phyloP scores from a whole-genome alignment of 176 grass and related monocot species.

The Triticum dicoccoides region DNA sequence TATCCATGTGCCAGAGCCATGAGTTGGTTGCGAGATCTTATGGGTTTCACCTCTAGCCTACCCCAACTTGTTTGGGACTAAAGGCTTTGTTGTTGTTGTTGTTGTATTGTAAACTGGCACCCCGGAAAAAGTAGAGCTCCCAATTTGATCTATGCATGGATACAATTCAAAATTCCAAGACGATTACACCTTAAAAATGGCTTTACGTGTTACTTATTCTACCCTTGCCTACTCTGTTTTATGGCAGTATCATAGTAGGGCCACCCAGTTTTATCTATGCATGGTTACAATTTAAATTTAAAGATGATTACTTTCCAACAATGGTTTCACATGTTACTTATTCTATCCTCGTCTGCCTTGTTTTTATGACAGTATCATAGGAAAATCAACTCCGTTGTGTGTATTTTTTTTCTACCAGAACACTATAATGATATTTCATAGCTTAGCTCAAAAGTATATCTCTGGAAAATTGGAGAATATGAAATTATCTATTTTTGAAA shows the following conservation, averaged over 20 bases:
- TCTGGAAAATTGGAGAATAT: background rate
- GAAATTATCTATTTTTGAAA: background rate
- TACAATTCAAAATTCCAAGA: background rate
- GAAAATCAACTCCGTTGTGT: background rate
- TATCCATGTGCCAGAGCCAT: too few species aligned
- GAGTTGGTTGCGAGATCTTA: too few species aligned
- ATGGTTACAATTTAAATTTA: background rate
- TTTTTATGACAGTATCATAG: background rate
- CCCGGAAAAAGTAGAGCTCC: background rate
- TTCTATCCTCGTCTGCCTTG: background rate
- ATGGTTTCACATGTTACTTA: background rate
- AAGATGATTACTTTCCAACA: background rate
- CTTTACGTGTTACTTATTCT: background rate
- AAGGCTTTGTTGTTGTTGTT: too few species aligned
- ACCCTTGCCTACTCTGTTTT: conserved; percentile 4
- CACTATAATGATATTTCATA: background rate
- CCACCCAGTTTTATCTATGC: background rate
- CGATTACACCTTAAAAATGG: background rate
- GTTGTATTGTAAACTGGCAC: background rate
- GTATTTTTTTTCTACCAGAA: background rate
- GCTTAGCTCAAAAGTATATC: background rate
- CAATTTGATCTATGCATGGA: background rate
- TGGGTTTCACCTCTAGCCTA: too few species aligned
- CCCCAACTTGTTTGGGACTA: too few species aligned
- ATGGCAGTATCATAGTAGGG: background rate